These are phyloP conservation scores for Botryotinia convoluta DNA, from an alignment of 2,329 filamentous ascomycete species.

Conservation along the genomic window DNA sequence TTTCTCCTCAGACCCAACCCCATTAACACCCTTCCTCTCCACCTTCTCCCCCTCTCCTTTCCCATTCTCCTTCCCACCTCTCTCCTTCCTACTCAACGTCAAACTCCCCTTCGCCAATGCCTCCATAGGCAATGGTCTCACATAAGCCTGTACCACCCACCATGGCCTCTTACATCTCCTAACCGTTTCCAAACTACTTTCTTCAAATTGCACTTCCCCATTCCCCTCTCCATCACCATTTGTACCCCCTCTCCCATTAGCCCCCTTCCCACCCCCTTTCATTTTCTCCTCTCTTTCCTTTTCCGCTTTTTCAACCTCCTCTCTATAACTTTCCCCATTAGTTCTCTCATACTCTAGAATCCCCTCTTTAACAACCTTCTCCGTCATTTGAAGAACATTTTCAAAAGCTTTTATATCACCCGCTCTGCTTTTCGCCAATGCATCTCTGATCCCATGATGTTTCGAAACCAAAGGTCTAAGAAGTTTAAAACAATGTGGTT, in stretches of 20 bases:
- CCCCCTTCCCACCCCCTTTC: constrained; percentile 36
- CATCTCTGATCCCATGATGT: constrained; percentile 81
- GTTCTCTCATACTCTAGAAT: constrained; percentile 64
- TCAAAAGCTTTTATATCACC: constrained; percentile 78
- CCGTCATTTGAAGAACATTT: constrained; percentile 70
- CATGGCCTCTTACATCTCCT: constrained; percentile 75
- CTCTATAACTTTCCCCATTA: constrained; percentile 49
- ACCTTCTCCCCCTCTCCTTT: constrained; percentile 72
- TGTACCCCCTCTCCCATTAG: constrained; percentile 34
- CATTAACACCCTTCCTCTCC: constrained; percentile 33
- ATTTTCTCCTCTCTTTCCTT: constrained; percentile 28
- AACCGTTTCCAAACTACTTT: constrained; percentile 66
- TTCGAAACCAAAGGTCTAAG: constrained; percentile 75
- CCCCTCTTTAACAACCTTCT: constrained; percentile 69
- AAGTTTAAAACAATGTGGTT: constrained; percentile 90
- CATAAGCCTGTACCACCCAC: constrained; percentile 87
- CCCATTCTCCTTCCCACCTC: constrained; percentile 40
- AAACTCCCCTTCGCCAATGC: constrained; percentile 79
- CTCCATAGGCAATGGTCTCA: constrained; percentile 83
- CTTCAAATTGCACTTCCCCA: constrained; percentile 38
- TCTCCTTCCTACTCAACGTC: constrained; percentile 68
- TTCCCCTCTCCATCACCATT: constrained; percentile 36
- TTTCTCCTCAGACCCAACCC: constrained; percentile 5
- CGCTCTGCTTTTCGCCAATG: constrained; percentile 65
- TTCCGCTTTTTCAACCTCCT: constrained; percentile 37